Evolutionary conservation across 441 rosid genomes (phyloP).

Genomic region (Eutrema salsugineum): DNA sequence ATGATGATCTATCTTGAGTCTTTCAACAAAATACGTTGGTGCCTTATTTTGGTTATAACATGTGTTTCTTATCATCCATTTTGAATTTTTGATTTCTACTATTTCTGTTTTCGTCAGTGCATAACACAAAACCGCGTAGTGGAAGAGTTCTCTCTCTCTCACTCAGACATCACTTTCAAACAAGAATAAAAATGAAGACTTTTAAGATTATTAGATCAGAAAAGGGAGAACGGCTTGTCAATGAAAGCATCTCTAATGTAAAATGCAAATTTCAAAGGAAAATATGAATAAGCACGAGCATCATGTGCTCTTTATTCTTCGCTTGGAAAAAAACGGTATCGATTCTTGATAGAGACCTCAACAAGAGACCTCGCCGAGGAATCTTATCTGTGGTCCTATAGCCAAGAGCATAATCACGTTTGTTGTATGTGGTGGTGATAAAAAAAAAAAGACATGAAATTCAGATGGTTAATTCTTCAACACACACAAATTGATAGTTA

Average conservation of each 20-base stretch:
- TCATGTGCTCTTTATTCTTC: slow-evolving; percentile 13
- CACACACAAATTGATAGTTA: background rate
- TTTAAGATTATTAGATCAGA: background rate
- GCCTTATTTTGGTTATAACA: background rate
- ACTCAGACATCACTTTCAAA: slow-evolving; percentile 13
- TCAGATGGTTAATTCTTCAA: background rate
- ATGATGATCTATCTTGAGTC: slow-evolving; percentile 7
- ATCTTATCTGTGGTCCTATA: slow-evolving; percentile 17
- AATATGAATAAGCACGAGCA: background rate
- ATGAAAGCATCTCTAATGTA: background rate
- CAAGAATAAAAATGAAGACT: slow-evolving; percentile 9
- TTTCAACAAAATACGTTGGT: background rate
- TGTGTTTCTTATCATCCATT: slow-evolving; percentile 21
- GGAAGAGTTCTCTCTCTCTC: slow-evolving; percentile 5
- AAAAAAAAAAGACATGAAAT: background rate
- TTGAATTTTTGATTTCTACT: slow-evolving; percentile 1
- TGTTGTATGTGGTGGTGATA: slow-evolving; percentile 4
- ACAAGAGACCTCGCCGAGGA: background rate
- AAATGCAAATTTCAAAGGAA: background rate
- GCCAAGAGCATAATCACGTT: slow-evolving; percentile 7
- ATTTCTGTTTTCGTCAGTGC: background rate
- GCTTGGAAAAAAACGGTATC: background rate
- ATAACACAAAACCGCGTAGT: background rate
- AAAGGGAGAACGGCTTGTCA: background rate
- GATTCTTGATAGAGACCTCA: slow-evolving; percentile 25